Conservation (phyloP, 2,329 filamentous ascomycete genomes). For the Emmonsia crescens region DNA sequence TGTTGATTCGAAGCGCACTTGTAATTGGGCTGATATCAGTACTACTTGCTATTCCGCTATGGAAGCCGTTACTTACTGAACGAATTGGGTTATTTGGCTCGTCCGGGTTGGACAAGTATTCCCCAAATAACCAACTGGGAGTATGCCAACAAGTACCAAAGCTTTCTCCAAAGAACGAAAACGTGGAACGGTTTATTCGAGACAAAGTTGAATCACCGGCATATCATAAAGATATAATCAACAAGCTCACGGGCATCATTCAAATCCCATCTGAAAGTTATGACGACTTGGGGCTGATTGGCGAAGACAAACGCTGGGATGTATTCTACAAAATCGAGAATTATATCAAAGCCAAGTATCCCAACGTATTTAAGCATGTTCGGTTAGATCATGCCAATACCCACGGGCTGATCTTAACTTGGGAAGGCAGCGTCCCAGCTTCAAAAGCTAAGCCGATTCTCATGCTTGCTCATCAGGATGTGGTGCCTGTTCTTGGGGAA, state of each 20-base stretch:
- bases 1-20: neutral
- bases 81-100: neutral
- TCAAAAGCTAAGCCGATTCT: conserved; percentile 44
- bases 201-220: conserved; percentile 11
- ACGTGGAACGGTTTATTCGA: conserved; percentile 10
- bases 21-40: neutral
- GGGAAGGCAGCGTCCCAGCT: conserved; percentile 34
- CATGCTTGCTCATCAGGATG: conserved; percentile 55
- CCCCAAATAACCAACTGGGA: neutral
- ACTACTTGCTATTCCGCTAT: neutral
- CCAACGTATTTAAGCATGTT: conserved; percentile 37
- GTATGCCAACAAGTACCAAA: conserved; percentile 11
- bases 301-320: conserved; percentile 47
- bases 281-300: conserved; percentile 45
- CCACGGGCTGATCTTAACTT: conserved; percentile 49
- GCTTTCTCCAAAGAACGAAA: conserved; percentile 13
- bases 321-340: conserved; percentile 42
- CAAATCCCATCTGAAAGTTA: conserved; percentile 43
- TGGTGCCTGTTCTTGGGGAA: conserved; percentile 47
- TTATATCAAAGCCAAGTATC: conserved; percentile 40
- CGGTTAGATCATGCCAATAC: conserved; percentile 47
- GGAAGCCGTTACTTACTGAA: neutral
- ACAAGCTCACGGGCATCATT: conserved; percentile 22
- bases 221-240: conserved; percentile 10
- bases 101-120: neutral